Percentiles rank a stretch among this genome's conserved stretches.
phyloP scores from a whole-genome alignment of 2,329 filamentous ascomycete genomes.

The Colletotrichum sansevieriae region DNA sequence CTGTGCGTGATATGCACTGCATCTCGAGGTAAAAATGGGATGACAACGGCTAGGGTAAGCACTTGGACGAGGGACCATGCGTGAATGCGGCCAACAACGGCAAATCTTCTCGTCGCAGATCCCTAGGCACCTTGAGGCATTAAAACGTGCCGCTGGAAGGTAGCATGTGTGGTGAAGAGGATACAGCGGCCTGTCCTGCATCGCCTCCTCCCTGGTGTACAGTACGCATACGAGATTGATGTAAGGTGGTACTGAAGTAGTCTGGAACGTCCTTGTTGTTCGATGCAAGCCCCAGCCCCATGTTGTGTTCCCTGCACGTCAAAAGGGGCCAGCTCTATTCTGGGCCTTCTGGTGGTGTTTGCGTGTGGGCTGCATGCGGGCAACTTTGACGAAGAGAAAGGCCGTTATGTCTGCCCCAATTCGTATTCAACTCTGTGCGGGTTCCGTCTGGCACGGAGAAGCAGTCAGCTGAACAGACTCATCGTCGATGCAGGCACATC shows the following conservation, averaged over 20 bases:
- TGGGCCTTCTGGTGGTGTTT: neutral
- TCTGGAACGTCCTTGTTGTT: constrained; percentile 6
- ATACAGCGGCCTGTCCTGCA: neutral
- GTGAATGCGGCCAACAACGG: constrained; percentile 1
- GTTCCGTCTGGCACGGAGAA: neutral
- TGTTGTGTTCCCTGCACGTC: constrained; percentile 20
- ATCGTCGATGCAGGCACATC: constrained; percentile 8
- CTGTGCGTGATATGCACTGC: constrained; percentile 26
- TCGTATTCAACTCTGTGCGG: constrained; percentile 14
- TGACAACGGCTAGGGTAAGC: constrained; percentile 25
- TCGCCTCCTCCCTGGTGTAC: too few species aligned
- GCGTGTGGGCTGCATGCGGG: neutral
- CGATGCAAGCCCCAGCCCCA: neutral
- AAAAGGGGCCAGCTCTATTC: constrained; percentile 12
- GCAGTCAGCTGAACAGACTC: constrained; percentile 15
- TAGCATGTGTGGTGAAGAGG: constrained; percentile 11
- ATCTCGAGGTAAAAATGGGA: constrained; percentile 30
- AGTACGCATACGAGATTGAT: too few species aligned
- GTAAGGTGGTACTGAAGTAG: constrained; percentile 2
- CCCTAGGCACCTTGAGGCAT: neutral
- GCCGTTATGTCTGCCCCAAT: constrained; percentile 9
- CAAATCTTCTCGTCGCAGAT: constrained; percentile 7
- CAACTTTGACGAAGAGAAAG: neutral
- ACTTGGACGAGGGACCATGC: constrained; percentile 23
- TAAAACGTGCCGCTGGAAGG: neutral